Base-by-base conservation (phyloP, 1,284 basidiomycete species). In the Phellinidium pouzarii region DNA sequence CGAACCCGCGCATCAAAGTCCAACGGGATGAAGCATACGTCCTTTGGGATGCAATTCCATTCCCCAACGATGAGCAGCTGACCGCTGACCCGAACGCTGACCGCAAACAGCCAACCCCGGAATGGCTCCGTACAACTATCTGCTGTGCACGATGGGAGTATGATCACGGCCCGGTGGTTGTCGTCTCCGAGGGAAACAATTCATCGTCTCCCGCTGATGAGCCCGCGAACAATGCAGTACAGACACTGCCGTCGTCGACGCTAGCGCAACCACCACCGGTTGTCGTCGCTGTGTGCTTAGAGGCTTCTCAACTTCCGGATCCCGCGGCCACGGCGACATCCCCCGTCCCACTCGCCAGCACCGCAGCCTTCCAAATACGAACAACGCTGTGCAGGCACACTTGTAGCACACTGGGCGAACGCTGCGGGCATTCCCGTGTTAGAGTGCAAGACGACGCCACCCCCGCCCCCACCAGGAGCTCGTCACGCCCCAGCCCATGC, bases 21-120 rank as follows among this genome's bases (percentile, higher is more conserved):
- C 87, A 89, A 67, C 74, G 77, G 29, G 87, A 90, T 59, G 80
- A 86, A 44, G 87, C 85, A 1, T 90, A 82, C 64, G 81, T 90
- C 34, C 77, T 77, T 27, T 90, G 87, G 87, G 86, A 89, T 63
- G 67, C 71, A 53, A 83, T 90, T 54, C 58, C 69, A 2, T 79
- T 84, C 58, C 31, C 56, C 23, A 60, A 66, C 3, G 62, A 62
- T 48, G 65, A 64, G 14, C 31, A 48, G 40, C 38, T 42, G 17
- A 42, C 44, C 37, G 55, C 70, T 48, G 47, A 61, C 26, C 8
- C 57, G 26, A 45, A 27, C n/a, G 25, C 45, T 27, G 36, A 61
- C n/a, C 59, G 53, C 55, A 12, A 58, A 58, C 11, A 59, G 62
- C 31, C 57, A 59, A 57, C 64, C 4, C 87, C 87, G 6, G 87